Evolutionary conservation across 2,329 filamentous ascomycete species (phyloP), one percentile per base, ranked within the genome.

Genomic region (Teratosphaeria destructans): DNA sequence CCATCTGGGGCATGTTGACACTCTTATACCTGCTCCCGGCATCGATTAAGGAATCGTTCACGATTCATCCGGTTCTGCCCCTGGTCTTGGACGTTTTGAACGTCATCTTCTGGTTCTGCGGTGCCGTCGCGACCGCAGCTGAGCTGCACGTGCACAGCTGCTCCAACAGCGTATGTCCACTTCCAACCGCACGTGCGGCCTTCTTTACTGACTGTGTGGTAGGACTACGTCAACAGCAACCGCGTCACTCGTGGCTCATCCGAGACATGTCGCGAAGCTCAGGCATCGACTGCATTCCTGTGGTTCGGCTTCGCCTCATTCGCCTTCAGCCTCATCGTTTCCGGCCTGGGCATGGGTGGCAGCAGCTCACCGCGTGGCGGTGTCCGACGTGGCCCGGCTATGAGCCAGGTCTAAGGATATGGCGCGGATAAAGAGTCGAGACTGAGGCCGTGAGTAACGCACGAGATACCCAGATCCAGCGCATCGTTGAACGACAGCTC

Each of bases 261-360:
- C 62, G 71, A 86, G 77, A 82, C 87, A 64, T 92, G 89, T 76
- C 85, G 83, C 63, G 84, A 90, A 75, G 82, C 89, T 16, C 88
- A 92, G 76, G 88, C 88, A 43, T 82, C 82, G 63, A 84, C 82
- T 37, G 87, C 83, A 43, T 93, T 93, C 76, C 80, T 90, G 75
- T 93, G 87, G 87, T 91, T 92, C 76, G 81, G 89, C 55, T 89
- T 86, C 72, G 80, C 77, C 47, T 78, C 81, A 29, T 88, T 86
- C 68, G 75, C 78, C 32, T 84, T 71, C 19, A 75, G 77, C 3
- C 79, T 80, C 49, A 71, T 85, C 53, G 76, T 83, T 69, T 79
- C 88, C 63, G 75, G 80, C 59, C 72, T 84, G 67, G 75, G 77
- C 61, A 79, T 80, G 60, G 78, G 80, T 66, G 78, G 81, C 59